Base-by-base conservation (phyloP, 2,329 filamentous ascomycete genomes). In the Fonsecaea nubica region DNA sequence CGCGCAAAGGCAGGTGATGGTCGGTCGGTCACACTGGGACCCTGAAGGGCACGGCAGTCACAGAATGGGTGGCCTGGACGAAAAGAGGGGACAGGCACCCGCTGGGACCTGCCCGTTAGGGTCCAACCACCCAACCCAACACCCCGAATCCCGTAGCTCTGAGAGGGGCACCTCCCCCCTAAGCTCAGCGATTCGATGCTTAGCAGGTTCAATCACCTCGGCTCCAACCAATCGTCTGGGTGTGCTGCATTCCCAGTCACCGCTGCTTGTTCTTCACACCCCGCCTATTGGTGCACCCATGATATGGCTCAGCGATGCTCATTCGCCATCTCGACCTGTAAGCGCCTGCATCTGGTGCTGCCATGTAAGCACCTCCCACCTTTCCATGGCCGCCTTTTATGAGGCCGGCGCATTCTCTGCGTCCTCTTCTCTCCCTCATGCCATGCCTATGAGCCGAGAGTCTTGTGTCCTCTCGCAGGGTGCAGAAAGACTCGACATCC, bases 251-350 rank as follows among this genome's bases (percentile, higher is more conserved):
- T 32, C 30, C 35, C 35, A 45, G 36, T 35, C 53, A 35, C 48
- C 36, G 56, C 38, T 57, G 57, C 59, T 63, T 58, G 62, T 64
- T 53, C 50, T 62, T 52, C 50, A 48, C n/a, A 35, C 15, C 36
- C 30, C 33, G 38, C 40, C 35, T 55, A 61, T 61, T 61, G 58
- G 58, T 54, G 58, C 52, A 18, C 38, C 35, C 4, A 21, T 50
- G 21, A 54, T 9, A 25, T 33, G 9, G 32, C n/a, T 45, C 45
- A 42, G n/a, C 32, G 15, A 48, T 38, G 53, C 64, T 65, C 67
- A 67, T 69, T 69, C 67, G 67, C 58, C 42, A 30, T 63, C 38
- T 38, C 45, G 45, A 42, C 56, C 50, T 67, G 62, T 69, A 69
- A 69, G 67, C 67, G 67, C 67, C 67, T 50, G 62, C 65, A 38